Conservation (phyloP, 148 eudicot species). For the Suaeda aralocaspica region DNA sequence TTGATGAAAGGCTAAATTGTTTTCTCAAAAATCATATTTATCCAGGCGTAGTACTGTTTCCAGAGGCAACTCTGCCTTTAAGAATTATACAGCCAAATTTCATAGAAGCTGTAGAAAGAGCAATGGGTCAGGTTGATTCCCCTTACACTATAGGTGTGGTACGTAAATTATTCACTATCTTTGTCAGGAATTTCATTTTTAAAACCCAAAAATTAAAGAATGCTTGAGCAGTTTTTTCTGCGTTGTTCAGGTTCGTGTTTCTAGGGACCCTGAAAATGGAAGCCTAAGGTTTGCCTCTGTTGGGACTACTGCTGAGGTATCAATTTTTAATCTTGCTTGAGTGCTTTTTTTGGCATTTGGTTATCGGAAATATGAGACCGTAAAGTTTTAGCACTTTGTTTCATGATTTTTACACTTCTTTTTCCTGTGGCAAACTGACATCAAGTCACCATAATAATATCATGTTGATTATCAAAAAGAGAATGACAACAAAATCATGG, state of each 20-base stretch:
- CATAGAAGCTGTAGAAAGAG: conserved; percentile 69
- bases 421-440: background rate
- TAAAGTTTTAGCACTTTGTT: background rate
- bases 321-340: conserved; percentile 1
- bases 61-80: conserved; percentile 89
- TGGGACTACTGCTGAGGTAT: conserved; percentile 97
- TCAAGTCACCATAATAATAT: background rate
- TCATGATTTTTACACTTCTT: background rate
- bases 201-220: conserved; percentile 8
- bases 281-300: conserved; percentile 52
- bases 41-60: conserved; percentile 88
- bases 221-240: conserved; percentile 1
- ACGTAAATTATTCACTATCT: conserved; percentile 29
- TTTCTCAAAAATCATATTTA: background rate
- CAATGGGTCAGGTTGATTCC: conserved; percentile 63
- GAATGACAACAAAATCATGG: background rate
- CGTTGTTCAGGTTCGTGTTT: conserved; percentile 59
- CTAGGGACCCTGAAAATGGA: conserved; percentile 43
- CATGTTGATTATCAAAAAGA: background rate
- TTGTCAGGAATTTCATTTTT: conserved; percentile 7
- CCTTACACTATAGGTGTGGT: conserved; percentile 84
- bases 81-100: conserved; percentile 68
- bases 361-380: background rate
- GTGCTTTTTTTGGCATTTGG: background rate
- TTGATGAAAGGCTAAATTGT: conserved; percentile 4